Base-by-base conservation (phyloP, 768 basidiomycete species). In the Cystobasidium tubakii region DNA sequence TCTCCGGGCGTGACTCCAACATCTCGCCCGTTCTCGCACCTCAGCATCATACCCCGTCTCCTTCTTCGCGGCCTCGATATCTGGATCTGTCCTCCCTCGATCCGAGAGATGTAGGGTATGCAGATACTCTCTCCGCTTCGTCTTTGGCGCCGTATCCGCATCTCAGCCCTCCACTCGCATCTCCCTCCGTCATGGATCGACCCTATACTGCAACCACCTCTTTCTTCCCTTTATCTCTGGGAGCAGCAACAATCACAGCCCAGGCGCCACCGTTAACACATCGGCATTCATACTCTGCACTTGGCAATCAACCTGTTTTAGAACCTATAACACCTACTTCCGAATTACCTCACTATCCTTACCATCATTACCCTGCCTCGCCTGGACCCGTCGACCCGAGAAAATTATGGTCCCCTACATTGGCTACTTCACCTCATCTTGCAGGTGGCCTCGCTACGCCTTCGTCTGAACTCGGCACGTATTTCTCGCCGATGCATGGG, bases 231-330 rank as follows among this genome's bases (percentile, higher is more conserved):
- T 12, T 65, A 23, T 3, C 12, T 4, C 9, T 46, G 4, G 27
- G 12, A 65, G 39, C 10, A 27, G 27, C 63, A 36, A 2, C 34
- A 15, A 9, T n/a, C 21, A 12, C 46, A 19, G 4, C 21, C 7
- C 36, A 27, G 7, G 31, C 42, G 2, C 44, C 31, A 54, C 4
- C 46, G 25, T 43, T 69, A 21, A 34, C 31, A 34, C 66, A 69
- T 50, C 66, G 66, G 27, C 66, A 69, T 44, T 69, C 66, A 44
- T 69, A 69, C 46, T 69, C 66, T 19, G 36, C 66, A 6, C 46
- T 69, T 4, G 23, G 39, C 3, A 23, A 17, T 23, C 46, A 65
- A 60, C 57, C 17, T 65, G 43, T 65, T 39, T 25, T 46, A 3
- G 63, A 65, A 27, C 63, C 63, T 36, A 65, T 65, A 19, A 65